Evolutionary conservation across 441 rosid species (phyloP).

Genomic region (Biscutella laevigata): DNA sequence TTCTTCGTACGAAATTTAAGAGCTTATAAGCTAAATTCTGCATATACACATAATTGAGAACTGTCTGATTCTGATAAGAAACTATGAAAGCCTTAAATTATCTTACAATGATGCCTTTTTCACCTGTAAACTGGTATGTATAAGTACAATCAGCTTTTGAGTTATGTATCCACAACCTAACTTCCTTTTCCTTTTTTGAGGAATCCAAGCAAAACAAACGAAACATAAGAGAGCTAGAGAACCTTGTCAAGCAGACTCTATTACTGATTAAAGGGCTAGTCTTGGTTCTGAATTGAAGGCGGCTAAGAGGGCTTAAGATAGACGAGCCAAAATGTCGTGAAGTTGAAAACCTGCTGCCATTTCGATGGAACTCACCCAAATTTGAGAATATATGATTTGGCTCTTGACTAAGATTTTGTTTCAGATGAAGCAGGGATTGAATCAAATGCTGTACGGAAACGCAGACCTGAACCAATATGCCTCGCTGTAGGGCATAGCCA

Average conservation of each 20-base stretch:
- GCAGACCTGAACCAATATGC: conserved; percentile 67
- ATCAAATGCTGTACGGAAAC: conserved; percentile 56
- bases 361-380: not conserved
- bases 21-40: not conserved
- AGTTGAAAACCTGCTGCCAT: conserved; percentile 14
- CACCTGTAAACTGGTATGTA: conserved; percentile 15
- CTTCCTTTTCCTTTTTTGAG: conserved; percentile 1
- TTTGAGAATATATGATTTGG: conserved; percentile 1
- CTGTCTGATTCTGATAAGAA: not conserved
- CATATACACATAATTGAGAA: not conserved
- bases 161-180: conserved; percentile 23
- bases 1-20: not conserved
- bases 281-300: conserved; percentile 13
- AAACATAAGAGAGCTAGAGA: too few relatives aligned
- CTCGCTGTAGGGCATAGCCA: conserved; percentile 65
- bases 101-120: conserved; percentile 18
- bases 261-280: not conserved
- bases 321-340: conserved; percentile 1
- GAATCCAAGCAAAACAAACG: too few relatives aligned
- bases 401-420: conserved; percentile 19
- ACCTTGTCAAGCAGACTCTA: conserved; percentile 13
- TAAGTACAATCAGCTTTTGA: conserved; percentile 13
- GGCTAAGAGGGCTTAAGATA: not conserved
- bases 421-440: conserved; percentile 22
- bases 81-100: not conserved